Conservation (phyloP, 306 rosid species). For the Notholithocarpus densiflorus region DNA sequence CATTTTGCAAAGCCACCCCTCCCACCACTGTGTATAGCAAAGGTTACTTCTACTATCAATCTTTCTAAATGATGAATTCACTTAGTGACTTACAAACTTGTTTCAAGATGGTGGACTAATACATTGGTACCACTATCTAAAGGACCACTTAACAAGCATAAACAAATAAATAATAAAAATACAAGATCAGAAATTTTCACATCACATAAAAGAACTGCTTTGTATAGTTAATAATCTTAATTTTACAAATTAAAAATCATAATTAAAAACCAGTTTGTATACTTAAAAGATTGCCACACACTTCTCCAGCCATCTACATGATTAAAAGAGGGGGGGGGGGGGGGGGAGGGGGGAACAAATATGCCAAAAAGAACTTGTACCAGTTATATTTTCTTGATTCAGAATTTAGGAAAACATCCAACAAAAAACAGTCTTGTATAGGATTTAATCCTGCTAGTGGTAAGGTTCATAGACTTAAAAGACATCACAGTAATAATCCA, state of each 20-base stretch:
- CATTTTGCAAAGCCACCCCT: not conserved
- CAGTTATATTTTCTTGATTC: not conserved
- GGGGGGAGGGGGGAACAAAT: not conserved
- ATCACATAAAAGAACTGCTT: not conserved
- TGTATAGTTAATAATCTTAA: not conserved
- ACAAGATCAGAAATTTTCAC: not conserved
- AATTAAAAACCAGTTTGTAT: not conserved
- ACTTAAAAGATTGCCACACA: not conserved
- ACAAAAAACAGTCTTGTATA: not conserved
- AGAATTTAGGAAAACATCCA: not conserved
- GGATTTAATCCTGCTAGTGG: not conserved
- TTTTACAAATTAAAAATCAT: not conserved
- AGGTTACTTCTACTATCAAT: not conserved
- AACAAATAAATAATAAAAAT: not conserved
- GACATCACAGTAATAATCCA: not conserved
- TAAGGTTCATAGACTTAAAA: not conserved
- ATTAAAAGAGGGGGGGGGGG: not conserved
- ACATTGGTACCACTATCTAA: not conserved
- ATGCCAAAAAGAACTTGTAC: not conserved
- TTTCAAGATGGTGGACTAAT: not conserved
- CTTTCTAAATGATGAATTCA: not conserved
- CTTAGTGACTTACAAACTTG: not conserved
- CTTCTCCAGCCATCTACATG: not conserved
- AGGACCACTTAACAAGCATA: not conserved
- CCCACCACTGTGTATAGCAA: not conserved